These are phyloP conservation scores for Hymenoscyphus repandus DNA, from an alignment of 2,329 filamentous ascomycete genomes.

Conservation along the genomic window DNA sequence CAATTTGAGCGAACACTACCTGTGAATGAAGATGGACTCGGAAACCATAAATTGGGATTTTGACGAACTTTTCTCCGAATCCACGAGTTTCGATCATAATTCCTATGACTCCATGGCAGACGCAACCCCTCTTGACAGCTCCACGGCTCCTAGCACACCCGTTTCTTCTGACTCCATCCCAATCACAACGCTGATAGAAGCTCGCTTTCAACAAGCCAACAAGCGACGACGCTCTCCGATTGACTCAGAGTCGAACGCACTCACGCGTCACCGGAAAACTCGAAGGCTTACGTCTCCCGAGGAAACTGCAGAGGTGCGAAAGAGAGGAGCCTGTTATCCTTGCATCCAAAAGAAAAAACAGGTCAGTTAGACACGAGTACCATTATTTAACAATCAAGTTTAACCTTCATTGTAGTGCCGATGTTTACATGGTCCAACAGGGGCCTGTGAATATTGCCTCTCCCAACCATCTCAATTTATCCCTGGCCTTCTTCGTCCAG, in stretches of 20 bases:
- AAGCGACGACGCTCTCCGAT: constrained; percentile 7
- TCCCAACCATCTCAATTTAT: constrained; percentile 3
- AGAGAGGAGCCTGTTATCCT: constrained; percentile 10
- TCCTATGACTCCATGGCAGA: neutral
- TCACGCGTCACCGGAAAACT: constrained; percentile 8
- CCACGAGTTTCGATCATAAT: neutral
- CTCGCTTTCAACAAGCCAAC: constrained; percentile 24
- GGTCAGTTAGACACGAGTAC: constrained; percentile 1
- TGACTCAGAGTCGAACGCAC: constrained; percentile 3
- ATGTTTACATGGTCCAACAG: constrained; percentile 8
- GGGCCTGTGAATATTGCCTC: constrained; percentile 8
- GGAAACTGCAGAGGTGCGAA: constrained; percentile 11
- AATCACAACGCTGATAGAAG: neutral
- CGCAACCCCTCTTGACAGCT: neutral
- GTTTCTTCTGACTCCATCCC: neutral
- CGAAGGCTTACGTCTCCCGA: constrained; percentile 8
- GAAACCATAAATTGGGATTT: neutral
- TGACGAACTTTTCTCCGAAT: neutral
- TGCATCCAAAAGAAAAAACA: constrained; percentile 10
- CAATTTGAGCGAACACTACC: too few species aligned
- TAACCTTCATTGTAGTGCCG: constrained; percentile 6
- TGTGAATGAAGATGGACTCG: neutral
- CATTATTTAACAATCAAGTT: neutral
- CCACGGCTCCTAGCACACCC: constrained; percentile 1
- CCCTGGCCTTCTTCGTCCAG: constrained; percentile 10